Evolutionary conservation across 2,329 filamentous ascomycete genomes (phyloP).

Genomic region (Pseudogymnoascus verrucosus): DNA sequence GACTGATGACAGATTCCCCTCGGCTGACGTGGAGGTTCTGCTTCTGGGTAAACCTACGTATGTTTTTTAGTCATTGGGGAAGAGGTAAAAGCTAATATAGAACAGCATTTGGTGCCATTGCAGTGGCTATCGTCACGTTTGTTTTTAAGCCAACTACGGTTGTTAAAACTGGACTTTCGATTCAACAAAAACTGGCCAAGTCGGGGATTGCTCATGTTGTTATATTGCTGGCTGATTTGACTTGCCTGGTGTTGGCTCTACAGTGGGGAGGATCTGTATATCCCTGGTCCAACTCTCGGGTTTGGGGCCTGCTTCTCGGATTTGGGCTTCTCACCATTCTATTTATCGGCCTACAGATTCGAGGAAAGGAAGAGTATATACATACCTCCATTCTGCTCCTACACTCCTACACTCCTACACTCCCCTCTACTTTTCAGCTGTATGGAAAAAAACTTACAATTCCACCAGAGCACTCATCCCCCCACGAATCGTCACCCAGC

Average conservation of each 20-base stretch:
- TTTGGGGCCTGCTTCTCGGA: conserved; percentile 28
- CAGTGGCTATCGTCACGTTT: background rate
- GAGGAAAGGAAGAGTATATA: background rate
- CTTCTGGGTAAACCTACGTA: conserved; percentile 24
- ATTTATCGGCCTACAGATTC: conserved; percentile 10
- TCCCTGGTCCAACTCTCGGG: conserved; percentile 27
- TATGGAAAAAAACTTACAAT: background rate
- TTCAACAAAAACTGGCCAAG: background rate
- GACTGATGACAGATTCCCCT: conserved; percentile 31
- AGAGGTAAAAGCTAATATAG: conserved; percentile 14
- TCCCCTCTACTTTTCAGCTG: background rate
- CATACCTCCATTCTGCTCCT: background rate
- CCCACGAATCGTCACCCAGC: conserved; percentile 28
- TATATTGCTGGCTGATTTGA: conserved; percentile 25
- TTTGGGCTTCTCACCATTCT: conserved; percentile 18
- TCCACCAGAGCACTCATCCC: conserved; percentile 27
- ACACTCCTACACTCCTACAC: too few species aligned
- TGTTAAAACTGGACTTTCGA: background rate
- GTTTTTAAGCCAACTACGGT: background rate
- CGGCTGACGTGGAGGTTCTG: conserved; percentile 26
- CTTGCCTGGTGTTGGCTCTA: conserved; percentile 13
- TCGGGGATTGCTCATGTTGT: conserved; percentile 17
- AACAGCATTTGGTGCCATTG: conserved; percentile 10
- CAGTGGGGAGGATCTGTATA: conserved; percentile 38
- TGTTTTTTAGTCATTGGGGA: background rate